Base-by-base conservation (phyloP, 2,329 filamentous ascomycete genomes). In the Fusarium sp. region DNA sequence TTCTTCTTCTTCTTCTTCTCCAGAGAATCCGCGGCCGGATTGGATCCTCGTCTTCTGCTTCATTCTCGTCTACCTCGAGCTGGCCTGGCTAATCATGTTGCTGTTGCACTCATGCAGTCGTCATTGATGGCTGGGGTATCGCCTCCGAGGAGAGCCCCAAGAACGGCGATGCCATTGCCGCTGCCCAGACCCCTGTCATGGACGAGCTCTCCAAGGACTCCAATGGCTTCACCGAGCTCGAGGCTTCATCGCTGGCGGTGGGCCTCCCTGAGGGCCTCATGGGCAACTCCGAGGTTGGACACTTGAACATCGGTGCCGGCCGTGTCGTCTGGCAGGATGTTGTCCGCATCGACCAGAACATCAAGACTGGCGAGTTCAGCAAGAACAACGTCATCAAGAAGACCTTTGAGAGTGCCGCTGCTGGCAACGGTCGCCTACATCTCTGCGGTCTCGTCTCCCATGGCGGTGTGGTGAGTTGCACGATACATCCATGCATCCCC, bases 51-150 rank as follows among this genome's bases (percentile, higher is more conserved):
- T 84, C 61, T 79, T 83, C 62, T 86, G 86, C 79, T 89, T 88
- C 76, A 81, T 87, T 71, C 83, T 91, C 72, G 77, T 89, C 66
- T 90, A 90, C 76, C 80, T 91, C 66, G 87, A 91, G 81, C 78
- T 89, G 66, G 85, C 84, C 67, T 90, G 87, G 88, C 88, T 91
- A 88, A 89, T 89, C 69, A 83, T 88, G 78, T 81, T 89, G 81
- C 80, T 90, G 59, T 80, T 87, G 76, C 85, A 85, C 75, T 83
- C 82, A 59, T 82, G 81, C 80, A 95, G 93, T 99, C 90, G 96
- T 98, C 85, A 99, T 99, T 88, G 96, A 99, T 87, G 96, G 96
- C 81, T 99, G 96, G 96, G 96, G 96, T 81, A 91, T 98, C 79
- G 90, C 95, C 79, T 91, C 91, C 73, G 92, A 92, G 76, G 86